phyloP scores from a whole-genome alignment of 2,329 filamentous ascomycete genomes.

The Ascochyta pisi region DNA sequence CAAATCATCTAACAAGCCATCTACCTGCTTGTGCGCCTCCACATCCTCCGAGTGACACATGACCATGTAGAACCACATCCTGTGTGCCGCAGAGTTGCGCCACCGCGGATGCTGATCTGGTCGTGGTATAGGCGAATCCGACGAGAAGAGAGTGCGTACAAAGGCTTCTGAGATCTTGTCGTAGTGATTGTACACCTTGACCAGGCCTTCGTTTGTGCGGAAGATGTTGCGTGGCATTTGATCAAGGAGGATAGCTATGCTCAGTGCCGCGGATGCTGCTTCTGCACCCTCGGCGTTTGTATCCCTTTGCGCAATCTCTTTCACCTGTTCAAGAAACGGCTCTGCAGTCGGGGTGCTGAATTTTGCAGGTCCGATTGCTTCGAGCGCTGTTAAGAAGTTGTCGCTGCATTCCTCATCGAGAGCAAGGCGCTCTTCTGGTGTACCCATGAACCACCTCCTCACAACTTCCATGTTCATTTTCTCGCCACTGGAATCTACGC shows the following conservation, averaged over 20 bases:
- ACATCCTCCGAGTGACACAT: slow-evolving; percentile 65
- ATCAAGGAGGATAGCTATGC: slow-evolving; percentile 65
- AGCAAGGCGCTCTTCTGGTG: slow-evolving; percentile 40
- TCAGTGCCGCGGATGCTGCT: slow-evolving; percentile 52
- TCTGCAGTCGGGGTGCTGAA: slow-evolving; percentile 41
- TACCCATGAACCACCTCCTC: slow-evolving; percentile 49
- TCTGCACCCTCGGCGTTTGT: slow-evolving; percentile 30
- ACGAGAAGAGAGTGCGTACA: slow-evolving; percentile 46
- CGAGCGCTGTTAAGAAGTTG: slow-evolving; percentile 46
- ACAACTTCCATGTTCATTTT: slow-evolving; percentile 29
- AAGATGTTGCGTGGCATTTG: slow-evolving; percentile 69
- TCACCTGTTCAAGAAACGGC: slow-evolving; percentile 49
- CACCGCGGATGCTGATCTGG: slow-evolving; percentile 41
- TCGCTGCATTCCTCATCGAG: slow-evolving; percentile 49
- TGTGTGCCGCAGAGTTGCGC: slow-evolving; percentile 46
- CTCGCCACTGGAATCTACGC: slow-evolving; percentile 35
- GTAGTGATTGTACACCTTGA: slow-evolving; percentile 62
- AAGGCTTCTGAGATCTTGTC: slow-evolving; percentile 62
- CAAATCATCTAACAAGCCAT: slow-evolving; percentile 42
- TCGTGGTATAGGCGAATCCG: slow-evolving; percentile 24
- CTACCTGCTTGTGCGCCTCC: slow-evolving; percentile 53
- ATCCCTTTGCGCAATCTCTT: slow-evolving; percentile 19
- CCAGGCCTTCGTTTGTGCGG: slow-evolving; percentile 55
- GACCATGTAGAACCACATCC: slow-evolving; percentile 66
- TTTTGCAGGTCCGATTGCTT: slow-evolving; percentile 47